Percentiles rank a stretch among this genome's conserved stretches.
Conservation (phyloP, 768 basidiomycete species). For the Asterophora parasitica region DNA sequence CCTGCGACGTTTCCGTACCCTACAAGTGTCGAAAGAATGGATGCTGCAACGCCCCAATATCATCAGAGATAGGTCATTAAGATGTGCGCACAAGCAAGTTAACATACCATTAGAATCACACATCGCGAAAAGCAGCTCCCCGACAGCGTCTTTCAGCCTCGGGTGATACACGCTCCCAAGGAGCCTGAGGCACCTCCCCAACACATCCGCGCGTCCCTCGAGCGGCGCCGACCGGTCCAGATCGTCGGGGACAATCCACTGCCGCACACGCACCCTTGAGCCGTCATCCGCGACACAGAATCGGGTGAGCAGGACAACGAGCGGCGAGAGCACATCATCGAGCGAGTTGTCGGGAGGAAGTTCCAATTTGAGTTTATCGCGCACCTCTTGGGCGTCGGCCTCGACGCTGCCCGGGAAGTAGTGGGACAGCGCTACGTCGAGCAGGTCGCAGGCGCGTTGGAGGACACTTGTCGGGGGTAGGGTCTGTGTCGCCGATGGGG, state of each 20-base stretch:
- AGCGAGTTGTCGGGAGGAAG: constrained; percentile 49
- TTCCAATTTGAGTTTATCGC: constrained; percentile 45
- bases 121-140: constrained; percentile 83
- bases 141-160: constrained; percentile 69
- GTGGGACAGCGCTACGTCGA: constrained; percentile 53
- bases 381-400: constrained; percentile 59
- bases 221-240: constrained; percentile 77
- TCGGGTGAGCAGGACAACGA: constrained; percentile 70
- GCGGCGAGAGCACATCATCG: constrained; percentile 75
- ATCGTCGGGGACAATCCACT: constrained; percentile 70
- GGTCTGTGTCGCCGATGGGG: constrained; percentile 33
- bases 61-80: not conserved
- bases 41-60: constrained; percentile 35
- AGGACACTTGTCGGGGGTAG: constrained; percentile 43
- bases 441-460: constrained; percentile 60
- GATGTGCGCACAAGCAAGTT: not conserved
- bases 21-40: constrained; percentile 66
- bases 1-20: constrained; percentile 97
- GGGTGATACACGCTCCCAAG: constrained; percentile 70
- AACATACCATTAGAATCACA: constrained; percentile 65
- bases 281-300: constrained; percentile 62
- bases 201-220: constrained; percentile 64
- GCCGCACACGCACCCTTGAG: constrained; percentile 51
- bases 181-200: constrained; percentile 79
- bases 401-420: constrained; percentile 65